phyloP scores from a whole-genome alignment of 208 protist species.

The Acanthamoeba royreba region DNA sequence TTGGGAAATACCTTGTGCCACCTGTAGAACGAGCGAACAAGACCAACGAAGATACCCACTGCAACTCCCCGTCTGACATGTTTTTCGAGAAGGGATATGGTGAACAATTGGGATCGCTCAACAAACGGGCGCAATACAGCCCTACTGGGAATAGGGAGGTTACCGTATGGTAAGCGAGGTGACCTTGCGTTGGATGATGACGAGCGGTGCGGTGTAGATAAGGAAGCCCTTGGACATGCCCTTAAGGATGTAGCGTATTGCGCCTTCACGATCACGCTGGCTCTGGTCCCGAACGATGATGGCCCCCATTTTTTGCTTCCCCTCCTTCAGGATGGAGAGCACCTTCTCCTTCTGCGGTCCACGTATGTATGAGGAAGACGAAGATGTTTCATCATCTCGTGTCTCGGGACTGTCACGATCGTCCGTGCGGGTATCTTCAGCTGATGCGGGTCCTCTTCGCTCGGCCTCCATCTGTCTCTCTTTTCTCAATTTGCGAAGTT shows the following conservation, averaged over 20 bases:
- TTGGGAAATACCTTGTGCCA: neutral
- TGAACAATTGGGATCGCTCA: neutral
- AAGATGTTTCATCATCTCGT: too few species aligned
- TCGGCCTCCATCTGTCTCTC: too few species aligned
- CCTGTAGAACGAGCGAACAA: neutral
- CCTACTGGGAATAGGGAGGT: neutral
- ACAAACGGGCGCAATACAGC: neutral
- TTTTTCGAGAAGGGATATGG: neutral
- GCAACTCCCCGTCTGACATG: neutral
- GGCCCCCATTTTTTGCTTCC: neutral
- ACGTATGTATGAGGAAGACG: too few species aligned
- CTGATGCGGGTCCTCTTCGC: too few species aligned
- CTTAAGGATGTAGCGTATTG: neutral
- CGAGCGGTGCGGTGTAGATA: neutral
- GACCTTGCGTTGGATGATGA: neutral
- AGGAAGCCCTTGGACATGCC: neutral
- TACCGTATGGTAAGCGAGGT: neutral
- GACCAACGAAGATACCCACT: neutral
- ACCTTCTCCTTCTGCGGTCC: too few species aligned
- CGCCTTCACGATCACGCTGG: neutral
- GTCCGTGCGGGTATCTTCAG: too few species aligned
- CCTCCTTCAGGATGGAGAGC: neutral
- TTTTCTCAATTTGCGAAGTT: too few species aligned
- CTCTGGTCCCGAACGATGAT: neutral
- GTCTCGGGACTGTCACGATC: too few species aligned